Evolutionary conservation across 257 asterid species (phyloP), one percentile per base, ranked within the genome.

Genomic region (Penstemon newberryi): DNA sequence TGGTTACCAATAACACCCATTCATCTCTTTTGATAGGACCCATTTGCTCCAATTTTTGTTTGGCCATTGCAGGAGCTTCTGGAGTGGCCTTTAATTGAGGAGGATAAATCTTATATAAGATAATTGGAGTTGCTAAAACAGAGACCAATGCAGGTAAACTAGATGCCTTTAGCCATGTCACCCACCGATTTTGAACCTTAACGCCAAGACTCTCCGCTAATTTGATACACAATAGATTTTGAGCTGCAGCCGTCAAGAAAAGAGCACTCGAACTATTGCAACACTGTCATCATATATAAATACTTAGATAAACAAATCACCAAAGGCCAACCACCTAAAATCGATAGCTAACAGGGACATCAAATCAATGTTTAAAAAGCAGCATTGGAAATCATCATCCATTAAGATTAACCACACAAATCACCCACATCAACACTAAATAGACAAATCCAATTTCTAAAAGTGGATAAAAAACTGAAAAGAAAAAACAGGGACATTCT

Each of bases 201-300:
- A 92, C 96, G 0, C 96, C 98, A n/a, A 84, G 66, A 54, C 85
- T 76, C 66, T 87, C 90, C 0, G 98, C 98, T 56, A 92, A 60
- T 65, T 83, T 89, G 54, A 92, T 40, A 40, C 96, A 89, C 73
- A 91, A 33, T 79, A 89, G 37, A 74, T 87, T 91, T 45, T 91
- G 96, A 53, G 98, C 96, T 52, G 96, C 96, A 41, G 88, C 98
- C 11, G 96, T 87, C 60, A 92, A 84, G 63, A 89, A 89, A n/a
- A 92, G 70, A 25, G 96, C 93, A 57, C 96, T 85, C 62, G 96
- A 81, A 80, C 68, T 69, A 56, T 85, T 85, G 73, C 81, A 67
- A 65, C 88, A 65, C 96, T 88, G 84, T 36, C 73, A 76, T n/a
- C 73, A 76, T n/a, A 8, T 40, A 65, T 70, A 60, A 61, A 12